phyloP scores from a whole-genome alignment of 495 filamentous ascomycete species.

The Stereocaulon alpinum region DNA sequence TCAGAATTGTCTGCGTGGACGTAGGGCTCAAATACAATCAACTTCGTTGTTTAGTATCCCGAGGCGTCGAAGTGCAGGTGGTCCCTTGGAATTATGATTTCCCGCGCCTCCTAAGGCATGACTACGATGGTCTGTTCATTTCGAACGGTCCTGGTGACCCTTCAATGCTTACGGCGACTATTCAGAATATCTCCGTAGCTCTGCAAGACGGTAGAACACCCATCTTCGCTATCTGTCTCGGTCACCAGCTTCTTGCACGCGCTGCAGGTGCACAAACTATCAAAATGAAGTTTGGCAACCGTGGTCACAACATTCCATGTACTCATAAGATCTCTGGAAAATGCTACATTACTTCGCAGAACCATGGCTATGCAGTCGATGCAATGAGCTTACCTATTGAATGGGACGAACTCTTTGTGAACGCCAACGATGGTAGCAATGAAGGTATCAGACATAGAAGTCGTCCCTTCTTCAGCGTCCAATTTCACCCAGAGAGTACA shows the following conservation, averaged over 20 bases:
- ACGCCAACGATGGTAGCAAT: constrained; percentile 96
- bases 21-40: constrained; percentile 98
- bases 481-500: constrained; percentile 96
- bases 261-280: constrained; percentile 77
- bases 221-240: constrained; percentile 93
- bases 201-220: constrained; percentile 68
- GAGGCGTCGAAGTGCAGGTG: constrained; percentile 90
- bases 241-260: constrained; percentile 87
- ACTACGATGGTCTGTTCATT: constrained; percentile 94
- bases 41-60: constrained; percentile 76
- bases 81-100: constrained; percentile 96
- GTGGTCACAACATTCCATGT: constrained; percentile 96
- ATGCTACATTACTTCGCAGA: constrained; percentile 98
- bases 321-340: constrained; percentile 87
- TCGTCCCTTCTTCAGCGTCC: constrained; percentile 92
- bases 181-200: constrained; percentile 61
- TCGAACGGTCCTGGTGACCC: constrained; percentile 97
- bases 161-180: constrained; percentile 64
- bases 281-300: constrained; percentile 99
- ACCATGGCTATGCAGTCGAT: constrained; percentile 83
- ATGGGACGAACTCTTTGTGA: constrained; percentile 92
- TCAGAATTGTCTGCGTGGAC: constrained; percentile 85
- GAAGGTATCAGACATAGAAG: constrained; percentile 84
- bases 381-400: constrained; percentile 57
- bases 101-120: constrained; percentile 54